These are phyloP conservation scores for Lepidium africanum DNA, from an alignment of 345 rosid genomes.

Conservation along the genomic window DNA sequence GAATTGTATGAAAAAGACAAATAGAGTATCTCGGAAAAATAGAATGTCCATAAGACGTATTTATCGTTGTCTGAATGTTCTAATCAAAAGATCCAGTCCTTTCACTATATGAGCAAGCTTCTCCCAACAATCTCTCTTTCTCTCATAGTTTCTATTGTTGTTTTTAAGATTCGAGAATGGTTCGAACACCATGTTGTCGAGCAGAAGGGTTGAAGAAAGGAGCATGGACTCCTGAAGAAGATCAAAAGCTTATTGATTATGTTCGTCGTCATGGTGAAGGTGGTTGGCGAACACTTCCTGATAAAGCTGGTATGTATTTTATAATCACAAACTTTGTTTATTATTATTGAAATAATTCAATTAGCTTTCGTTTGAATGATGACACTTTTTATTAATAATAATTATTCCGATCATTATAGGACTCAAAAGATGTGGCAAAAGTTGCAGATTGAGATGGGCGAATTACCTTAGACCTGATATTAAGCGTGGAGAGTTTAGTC, in stretches of 20 bases:
- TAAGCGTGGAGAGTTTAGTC: constrained; percentile 37
- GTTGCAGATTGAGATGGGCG: constrained; percentile 42
- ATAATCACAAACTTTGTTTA: too few relatives aligned
- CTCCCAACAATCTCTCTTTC: not conserved
- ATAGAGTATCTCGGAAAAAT: not conserved
- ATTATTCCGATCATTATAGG: constrained; percentile 16
- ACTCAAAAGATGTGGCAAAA: constrained; percentile 43
- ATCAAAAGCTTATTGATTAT: constrained; percentile 29
- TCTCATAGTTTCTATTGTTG: not conserved
- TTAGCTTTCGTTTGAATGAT: not conserved
- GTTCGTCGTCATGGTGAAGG: constrained; percentile 34
- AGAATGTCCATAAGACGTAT: constrained; percentile 14
- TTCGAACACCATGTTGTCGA: constrained; percentile 30
- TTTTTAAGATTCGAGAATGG: constrained; percentile 28
- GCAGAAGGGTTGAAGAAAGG: constrained; percentile 38
- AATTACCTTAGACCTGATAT: constrained; percentile 41
- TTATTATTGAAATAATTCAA: too few relatives aligned
- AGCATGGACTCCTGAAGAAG: constrained; percentile 41
- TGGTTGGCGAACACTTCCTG: constrained; percentile 41
- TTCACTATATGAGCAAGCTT: not conserved
- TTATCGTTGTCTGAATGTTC: constrained; percentile 19
- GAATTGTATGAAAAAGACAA: not conserved
- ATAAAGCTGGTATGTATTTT: constrained; percentile 31
- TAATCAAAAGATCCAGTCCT: constrained; percentile 20
- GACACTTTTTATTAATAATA: not conserved